A percentile compares a stretch with the other conserved stretches of the same genome.
Evolutionary conservation across 2,329 filamentous ascomycete genomes (phyloP).

Genomic region (Calonectria pteridis): DNA sequence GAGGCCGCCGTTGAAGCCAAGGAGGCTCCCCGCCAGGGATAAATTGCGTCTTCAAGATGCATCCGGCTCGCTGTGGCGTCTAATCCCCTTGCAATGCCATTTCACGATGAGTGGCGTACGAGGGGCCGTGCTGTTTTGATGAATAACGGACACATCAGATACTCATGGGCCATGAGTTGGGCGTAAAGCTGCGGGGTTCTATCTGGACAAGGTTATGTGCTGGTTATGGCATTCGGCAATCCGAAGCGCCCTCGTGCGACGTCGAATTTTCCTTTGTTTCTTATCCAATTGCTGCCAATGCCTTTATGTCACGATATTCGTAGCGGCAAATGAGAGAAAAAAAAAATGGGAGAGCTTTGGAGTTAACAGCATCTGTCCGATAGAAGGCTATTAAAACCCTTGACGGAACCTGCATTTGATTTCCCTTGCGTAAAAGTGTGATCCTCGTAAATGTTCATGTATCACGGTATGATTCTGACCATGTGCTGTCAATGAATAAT

Average conservation of each 20-base stretch:
- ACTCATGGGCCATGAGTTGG: constrained; percentile 55
- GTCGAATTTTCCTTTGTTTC: constrained; percentile 54
- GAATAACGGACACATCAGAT: constrained; percentile 52
- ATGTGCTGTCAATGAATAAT: neutral
- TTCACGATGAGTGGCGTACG: constrained; percentile 37
- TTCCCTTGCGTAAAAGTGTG: neutral
- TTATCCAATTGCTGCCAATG: constrained; percentile 49
- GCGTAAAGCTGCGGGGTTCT: constrained; percentile 55
- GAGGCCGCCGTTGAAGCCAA: constrained; percentile 93
- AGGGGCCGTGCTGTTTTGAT: constrained; percentile 49
- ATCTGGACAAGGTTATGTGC: constrained; percentile 60
- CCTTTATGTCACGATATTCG: constrained; percentile 48
- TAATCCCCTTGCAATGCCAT: constrained; percentile 43
- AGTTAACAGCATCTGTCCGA: constrained; percentile 50
- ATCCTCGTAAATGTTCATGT: neutral
- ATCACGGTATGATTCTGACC: no score
- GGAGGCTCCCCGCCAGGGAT: constrained; percentile 75
- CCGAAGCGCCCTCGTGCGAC: constrained; percentile 33
- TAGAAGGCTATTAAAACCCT: constrained; percentile 49
- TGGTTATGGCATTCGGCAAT: constrained; percentile 49
- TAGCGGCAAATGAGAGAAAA: constrained; percentile 48
- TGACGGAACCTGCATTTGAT: constrained; percentile 12
- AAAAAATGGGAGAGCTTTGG: constrained; percentile 53
- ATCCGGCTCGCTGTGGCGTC: constrained; percentile 42
- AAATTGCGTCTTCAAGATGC: constrained; percentile 39